Conservation (phyloP, 2,329 filamentous ascomycete species). For the Penicillium sp. region DNA sequence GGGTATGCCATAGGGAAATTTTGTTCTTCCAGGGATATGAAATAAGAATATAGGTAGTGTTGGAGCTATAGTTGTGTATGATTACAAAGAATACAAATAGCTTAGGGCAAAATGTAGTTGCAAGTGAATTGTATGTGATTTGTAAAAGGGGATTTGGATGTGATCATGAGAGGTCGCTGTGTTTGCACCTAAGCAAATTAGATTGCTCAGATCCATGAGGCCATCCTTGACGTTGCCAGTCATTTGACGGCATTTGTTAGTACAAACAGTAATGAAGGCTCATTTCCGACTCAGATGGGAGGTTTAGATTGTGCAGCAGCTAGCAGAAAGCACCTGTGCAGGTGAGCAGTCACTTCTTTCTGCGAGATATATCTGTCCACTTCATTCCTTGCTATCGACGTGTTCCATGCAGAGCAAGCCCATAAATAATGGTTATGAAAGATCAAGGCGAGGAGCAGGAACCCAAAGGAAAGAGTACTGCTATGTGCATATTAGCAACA, state of each 20-base stretch:
- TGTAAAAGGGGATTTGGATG: neutral
- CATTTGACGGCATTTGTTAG: neutral
- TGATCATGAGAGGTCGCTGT: neutral
- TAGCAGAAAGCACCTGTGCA: neutral
- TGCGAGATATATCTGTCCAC: too few relatives aligned
- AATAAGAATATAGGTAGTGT: neutral
- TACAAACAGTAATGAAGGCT: neutral
- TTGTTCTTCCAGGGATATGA: neutral
- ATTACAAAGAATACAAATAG: neutral
- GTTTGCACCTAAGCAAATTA: too few relatives aligned
- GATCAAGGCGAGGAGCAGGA: neutral
- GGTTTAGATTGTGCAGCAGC: neutral
- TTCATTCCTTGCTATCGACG: neutral
- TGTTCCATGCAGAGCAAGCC: neutral
- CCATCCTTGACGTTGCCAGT: neutral
- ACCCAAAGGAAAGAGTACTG: neutral
- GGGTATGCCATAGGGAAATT: neutral
- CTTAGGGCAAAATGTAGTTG: too few relatives aligned
- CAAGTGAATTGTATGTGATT: neutral
- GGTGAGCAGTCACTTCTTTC: too few relatives aligned
- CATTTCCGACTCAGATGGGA: neutral
- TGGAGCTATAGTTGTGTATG: neutral
- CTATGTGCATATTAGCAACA: neutral
- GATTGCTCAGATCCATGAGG: too few relatives aligned
- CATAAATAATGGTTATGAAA: neutral